A percentile compares a stretch with the other conserved stretches of the same genome.
Evolutionary conservation across 768 basidiomycete species (phyloP).

Genomic region (Mycena galericulata): DNA sequence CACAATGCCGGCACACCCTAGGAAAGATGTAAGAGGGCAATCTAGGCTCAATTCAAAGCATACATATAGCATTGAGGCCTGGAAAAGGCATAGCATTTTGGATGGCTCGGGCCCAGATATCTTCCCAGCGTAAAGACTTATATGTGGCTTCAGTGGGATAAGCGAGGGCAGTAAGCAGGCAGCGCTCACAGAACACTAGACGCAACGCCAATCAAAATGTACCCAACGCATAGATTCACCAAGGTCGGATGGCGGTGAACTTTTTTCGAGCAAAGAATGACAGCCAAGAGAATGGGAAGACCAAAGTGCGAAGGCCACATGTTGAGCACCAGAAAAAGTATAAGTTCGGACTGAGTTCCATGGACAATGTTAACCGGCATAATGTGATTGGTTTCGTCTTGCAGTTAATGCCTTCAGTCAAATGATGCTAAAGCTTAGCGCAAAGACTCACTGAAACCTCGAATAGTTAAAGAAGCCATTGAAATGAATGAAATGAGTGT

Average conservation of each 20-base stretch:
- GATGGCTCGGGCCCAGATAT: slow-evolving; percentile 59
- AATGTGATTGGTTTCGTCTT: background rate
- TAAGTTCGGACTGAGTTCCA: slow-evolving; percentile 14
- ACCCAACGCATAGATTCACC: slow-evolving; percentile 57
- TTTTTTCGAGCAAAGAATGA: slow-evolving; percentile 53
- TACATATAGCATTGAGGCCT: slow-evolving; percentile 58
- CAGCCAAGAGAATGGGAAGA: slow-evolving; percentile 56
- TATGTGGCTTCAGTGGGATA: background rate
- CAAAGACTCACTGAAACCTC: slow-evolving; percentile 12
- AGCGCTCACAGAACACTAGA: slow-evolving; percentile 54
- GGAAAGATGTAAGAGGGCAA: background rate
- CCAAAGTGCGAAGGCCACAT: slow-evolving; percentile 64
- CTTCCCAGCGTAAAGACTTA: slow-evolving; percentile 56
- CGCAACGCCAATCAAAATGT: slow-evolving; percentile 58
- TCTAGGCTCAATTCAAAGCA: background rate
- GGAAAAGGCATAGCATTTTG: slow-evolving; percentile 56
- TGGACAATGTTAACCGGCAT: slow-evolving; percentile 26
- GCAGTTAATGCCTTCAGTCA: background rate
- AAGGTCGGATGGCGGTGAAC: slow-evolving; percentile 61
- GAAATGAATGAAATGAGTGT: slow-evolving; percentile 15
- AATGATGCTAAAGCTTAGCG: background rate
- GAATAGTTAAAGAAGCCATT: slow-evolving; percentile 17
- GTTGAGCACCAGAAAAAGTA: slow-evolving; percentile 49
- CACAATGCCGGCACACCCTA: slow-evolving; percentile 60
- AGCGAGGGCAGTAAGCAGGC: background rate